phyloP scores from a whole-genome alignment of 352 stramenopile species.

The Globisporangium paroecandrum region DNA sequence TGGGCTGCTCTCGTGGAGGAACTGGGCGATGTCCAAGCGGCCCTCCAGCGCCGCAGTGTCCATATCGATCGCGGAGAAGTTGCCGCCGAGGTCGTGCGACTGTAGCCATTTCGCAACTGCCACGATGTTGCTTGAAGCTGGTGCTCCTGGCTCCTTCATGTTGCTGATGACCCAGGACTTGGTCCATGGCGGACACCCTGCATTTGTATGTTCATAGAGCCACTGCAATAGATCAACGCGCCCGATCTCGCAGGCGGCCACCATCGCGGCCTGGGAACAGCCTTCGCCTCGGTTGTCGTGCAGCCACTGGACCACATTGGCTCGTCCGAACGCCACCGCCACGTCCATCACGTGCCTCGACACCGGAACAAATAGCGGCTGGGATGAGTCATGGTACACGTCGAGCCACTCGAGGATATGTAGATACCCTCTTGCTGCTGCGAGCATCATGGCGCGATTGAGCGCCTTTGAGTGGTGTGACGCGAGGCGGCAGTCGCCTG shows the following conservation, averaged over 20 bases:
- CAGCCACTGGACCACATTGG: conserved; percentile 36
- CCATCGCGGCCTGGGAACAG: conserved; percentile 17
- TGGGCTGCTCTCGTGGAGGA: conserved; percentile 6
- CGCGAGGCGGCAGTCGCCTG: background rate
- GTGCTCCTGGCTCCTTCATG: background rate
- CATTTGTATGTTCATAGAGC: background rate
- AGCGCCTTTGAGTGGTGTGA: background rate
- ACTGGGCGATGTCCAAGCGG: conserved; percentile 10
- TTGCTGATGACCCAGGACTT: conserved; percentile 6
- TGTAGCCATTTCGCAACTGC: conserved; percentile 4
- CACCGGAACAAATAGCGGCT: background rate
- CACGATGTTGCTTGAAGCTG: background rate
- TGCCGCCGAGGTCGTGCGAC: conserved; percentile 1
- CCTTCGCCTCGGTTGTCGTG: conserved; percentile 29
- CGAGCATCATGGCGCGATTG: conserved; percentile 12
- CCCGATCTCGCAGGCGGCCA: background rate
- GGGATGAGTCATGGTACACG: background rate
- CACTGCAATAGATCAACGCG: conserved; percentile 9
- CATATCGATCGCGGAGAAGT: conserved; percentile 1
- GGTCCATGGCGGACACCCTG: conserved; percentile 3
- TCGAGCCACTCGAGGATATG: conserved; percentile 10
- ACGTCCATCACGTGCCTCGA: conserved; percentile 16
- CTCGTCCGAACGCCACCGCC: background rate
- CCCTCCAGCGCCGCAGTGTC: conserved; percentile 2
- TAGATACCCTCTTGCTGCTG: conserved; percentile 1